Evolutionary conservation across 495 filamentous ascomycete genomes (phyloP).

Genomic region (Daldinia grandis): DNA sequence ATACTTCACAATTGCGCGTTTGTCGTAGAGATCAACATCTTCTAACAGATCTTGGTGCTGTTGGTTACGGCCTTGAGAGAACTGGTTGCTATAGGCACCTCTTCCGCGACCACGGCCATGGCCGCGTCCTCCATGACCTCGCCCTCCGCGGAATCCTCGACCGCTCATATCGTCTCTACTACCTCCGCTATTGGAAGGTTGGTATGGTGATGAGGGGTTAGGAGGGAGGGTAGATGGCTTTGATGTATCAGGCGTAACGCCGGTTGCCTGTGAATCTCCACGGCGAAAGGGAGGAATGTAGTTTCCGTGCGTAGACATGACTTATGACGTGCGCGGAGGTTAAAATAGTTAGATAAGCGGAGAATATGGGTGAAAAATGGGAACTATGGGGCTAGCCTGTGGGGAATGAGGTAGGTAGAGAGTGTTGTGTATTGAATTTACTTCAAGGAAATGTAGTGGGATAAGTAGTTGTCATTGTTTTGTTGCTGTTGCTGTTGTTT

Average conservation of each 20-base stretch:
- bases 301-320: background rate
- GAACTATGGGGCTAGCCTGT: background rate
- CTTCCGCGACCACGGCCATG: constrained; percentile 24
- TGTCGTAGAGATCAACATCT: constrained; percentile 9
- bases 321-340: background rate
- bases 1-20: constrained; percentile 18
- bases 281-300: constrained; percentile 20
- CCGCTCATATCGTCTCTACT: background rate
- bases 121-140: background rate
- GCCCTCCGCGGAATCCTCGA: constrained; percentile 5
- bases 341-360: background rate
- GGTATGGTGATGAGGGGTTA: background rate
- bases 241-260: background rate
- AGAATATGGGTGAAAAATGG: background rate
- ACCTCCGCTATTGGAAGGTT: background rate
- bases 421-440: background rate
- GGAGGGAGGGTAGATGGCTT: background rate
- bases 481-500: too few species aligned
- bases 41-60: constrained; percentile 3
- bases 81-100: constrained; percentile 36
- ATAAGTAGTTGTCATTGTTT: too few species aligned
- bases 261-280: background rate
- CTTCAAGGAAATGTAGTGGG: background rate
- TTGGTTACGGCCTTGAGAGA: constrained; percentile 19
- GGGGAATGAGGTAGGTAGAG: background rate